Conservation (phyloP, 1,284 basidiomycete genomes). For the Earliella scabrosa region DNA sequence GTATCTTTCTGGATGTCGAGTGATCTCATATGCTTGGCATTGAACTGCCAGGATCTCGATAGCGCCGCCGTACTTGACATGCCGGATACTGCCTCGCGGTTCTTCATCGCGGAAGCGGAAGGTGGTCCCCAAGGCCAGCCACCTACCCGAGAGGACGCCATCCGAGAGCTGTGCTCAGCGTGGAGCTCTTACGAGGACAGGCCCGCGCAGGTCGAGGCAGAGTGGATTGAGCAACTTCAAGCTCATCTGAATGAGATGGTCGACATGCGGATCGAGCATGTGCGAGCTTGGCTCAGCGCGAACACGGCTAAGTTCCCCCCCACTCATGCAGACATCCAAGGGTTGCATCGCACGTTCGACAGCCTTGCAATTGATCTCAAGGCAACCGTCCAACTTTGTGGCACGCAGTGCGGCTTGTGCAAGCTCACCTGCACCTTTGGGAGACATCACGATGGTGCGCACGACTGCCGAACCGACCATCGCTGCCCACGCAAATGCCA, state of each 20-base stretch:
- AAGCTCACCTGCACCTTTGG: constrained; percentile 50
- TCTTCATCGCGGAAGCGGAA: constrained; percentile 41
- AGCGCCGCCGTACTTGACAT: constrained; percentile 43
- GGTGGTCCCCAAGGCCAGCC: constrained; percentile 12
- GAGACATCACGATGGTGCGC: constrained; percentile 48
- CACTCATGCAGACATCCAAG: constrained; percentile 48
- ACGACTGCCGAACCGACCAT: constrained; percentile 55
- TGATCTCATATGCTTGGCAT: not conserved
- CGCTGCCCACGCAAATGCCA: constrained; percentile 47
- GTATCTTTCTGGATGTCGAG: not conserved
- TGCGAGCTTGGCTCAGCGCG: constrained; percentile 51
- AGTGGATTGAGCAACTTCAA: constrained; percentile 45
- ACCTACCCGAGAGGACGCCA: constrained; percentile 33
- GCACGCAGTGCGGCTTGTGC: constrained; percentile 48
- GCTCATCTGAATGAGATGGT: constrained; percentile 43
- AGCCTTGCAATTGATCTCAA: constrained; percentile 46
- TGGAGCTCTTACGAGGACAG: constrained; percentile 41
- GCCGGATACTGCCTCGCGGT: constrained; percentile 38
- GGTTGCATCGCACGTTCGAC: constrained; percentile 50
- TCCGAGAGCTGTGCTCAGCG: constrained; percentile 34
- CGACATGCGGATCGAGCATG: constrained; percentile 47
- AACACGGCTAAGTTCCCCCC: constrained; percentile 49
- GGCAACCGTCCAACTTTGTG: constrained; percentile 52
- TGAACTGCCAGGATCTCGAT: constrained; percentile 54
- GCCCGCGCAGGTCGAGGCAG: constrained; percentile 37